Percentiles rank a stretch among this genome's conserved stretches.
phyloP scores from a whole-genome alignment of 768 basidiomycete species.

The Boletus sp. region DNA sequence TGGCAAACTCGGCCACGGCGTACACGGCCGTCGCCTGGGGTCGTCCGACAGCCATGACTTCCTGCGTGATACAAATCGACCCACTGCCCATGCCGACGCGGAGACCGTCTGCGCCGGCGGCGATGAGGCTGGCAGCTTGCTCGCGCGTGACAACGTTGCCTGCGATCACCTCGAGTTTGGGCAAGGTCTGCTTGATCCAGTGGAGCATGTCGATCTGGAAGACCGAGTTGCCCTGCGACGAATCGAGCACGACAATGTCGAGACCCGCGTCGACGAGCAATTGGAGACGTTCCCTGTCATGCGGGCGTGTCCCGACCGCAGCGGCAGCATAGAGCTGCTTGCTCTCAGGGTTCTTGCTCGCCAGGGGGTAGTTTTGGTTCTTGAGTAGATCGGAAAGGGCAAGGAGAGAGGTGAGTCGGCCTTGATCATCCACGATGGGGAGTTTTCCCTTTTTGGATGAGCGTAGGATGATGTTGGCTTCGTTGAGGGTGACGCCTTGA shows the following conservation, averaged over 20 bases:
- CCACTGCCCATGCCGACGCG: constrained; percentile 98
- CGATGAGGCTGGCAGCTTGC: constrained; percentile 92
- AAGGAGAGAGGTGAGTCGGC: constrained; percentile 76
- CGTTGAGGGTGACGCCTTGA: constrained; percentile 83
- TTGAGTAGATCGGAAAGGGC: constrained; percentile 97
- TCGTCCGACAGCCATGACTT: constrained; percentile 98
- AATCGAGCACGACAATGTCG: constrained; percentile 93
- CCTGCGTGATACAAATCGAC: constrained; percentile 99
- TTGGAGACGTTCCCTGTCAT: constrained; percentile 79
- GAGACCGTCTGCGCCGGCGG: constrained; percentile 92
- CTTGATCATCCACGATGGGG: constrained; percentile 70
- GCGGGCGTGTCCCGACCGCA: constrained; percentile 88
- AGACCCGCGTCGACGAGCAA: constrained; percentile 92
- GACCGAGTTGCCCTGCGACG: constrained; percentile 93
- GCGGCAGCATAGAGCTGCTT: constrained; percentile 98
- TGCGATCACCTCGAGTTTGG: constrained; percentile 88
- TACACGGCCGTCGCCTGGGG: constrained; percentile 99
- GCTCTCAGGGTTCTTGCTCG: constrained; percentile 83
- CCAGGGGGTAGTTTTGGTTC: constrained; percentile 94
- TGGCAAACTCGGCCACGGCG: constrained; percentile 90
- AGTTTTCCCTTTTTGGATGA: constrained; percentile 98
- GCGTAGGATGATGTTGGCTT: constrained; percentile 93
- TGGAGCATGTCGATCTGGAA: constrained; percentile 93
- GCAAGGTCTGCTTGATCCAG: constrained; percentile 88
- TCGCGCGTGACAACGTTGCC: constrained; percentile 98